A percentile compares a stretch with the other conserved stretches of the same genome.
Conservation (phyloP, 768 basidiomycete species). For the Lanmaoa pseudosensibilis region DNA sequence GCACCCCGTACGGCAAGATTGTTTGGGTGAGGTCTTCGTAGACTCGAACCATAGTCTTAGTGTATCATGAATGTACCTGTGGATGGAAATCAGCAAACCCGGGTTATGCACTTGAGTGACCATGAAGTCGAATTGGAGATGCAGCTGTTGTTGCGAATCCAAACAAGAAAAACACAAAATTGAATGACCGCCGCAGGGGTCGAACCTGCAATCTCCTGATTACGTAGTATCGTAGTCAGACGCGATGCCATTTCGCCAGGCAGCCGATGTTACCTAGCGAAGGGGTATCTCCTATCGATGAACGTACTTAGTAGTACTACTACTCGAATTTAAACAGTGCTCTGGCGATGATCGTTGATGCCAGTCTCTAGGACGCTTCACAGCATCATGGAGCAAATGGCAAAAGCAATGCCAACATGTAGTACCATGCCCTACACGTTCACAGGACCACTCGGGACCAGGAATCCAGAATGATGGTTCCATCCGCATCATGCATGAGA, state of each 20-base stretch:
- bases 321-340: no score
- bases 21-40: conserved; percentile 35
- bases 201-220: conserved; percentile 95
- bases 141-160: no score
- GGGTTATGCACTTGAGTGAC: not conserved
- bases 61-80: not conserved
- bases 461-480: not conserved
- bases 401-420: not conserved
- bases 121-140: no score
- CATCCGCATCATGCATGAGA: not conserved
- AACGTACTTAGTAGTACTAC: no score
- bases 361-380: not conserved
- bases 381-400: not conserved
- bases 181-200: conserved; percentile 52
- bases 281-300: rapidly evolving
- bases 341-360: not conserved
- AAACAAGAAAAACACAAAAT: not conserved
- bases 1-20: conserved; percentile 53
- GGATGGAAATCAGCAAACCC: no score
- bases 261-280: conserved; percentile 42
- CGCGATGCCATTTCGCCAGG: conserved; percentile 94
- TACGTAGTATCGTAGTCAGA: conserved; percentile 70
- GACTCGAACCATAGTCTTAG: not conserved
- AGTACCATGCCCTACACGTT: not conserved
- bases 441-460: not conserved